phyloP scores from a whole-genome alignment of 2,329 filamentous ascomycete species.

The Alternaria rosae region DNA sequence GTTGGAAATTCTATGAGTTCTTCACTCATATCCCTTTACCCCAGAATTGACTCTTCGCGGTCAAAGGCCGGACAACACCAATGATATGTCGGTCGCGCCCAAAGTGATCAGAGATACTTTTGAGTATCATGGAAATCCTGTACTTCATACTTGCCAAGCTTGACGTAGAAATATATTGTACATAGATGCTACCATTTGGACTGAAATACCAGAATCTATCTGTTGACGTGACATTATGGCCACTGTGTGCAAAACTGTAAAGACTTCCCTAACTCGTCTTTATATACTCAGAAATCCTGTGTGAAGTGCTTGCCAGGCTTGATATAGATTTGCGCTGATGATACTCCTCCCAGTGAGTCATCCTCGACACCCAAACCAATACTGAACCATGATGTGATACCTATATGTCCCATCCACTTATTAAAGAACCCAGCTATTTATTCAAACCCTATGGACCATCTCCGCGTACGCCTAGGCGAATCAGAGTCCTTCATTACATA shows the following conservation, averaged over 20 bases:
- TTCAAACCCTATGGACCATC: background rate
- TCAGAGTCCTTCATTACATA: background rate
- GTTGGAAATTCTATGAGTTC: background rate
- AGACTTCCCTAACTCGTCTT: background rate
- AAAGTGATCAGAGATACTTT: background rate
- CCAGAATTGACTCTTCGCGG: background rate
- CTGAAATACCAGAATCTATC: background rate
- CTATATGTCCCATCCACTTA: background rate
- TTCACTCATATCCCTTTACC: background rate
- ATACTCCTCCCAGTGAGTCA: background rate
- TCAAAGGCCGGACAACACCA: background rate
- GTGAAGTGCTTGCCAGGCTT: background rate
- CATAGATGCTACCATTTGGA: background rate
- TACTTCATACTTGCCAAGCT: background rate
- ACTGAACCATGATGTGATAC: background rate
- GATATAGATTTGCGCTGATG: background rate
- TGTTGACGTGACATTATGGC: background rate
- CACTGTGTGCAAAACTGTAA: background rate
- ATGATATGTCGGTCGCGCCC: background rate
- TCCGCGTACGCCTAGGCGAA: background rate
- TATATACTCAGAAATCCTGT: background rate
- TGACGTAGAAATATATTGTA: background rate
- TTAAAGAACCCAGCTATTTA: background rate
- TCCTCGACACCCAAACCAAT: background rate
- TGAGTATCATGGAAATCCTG: background rate